Conservation (phyloP, 139 green algal genomes). For the Trebouxia sp. region DNA sequence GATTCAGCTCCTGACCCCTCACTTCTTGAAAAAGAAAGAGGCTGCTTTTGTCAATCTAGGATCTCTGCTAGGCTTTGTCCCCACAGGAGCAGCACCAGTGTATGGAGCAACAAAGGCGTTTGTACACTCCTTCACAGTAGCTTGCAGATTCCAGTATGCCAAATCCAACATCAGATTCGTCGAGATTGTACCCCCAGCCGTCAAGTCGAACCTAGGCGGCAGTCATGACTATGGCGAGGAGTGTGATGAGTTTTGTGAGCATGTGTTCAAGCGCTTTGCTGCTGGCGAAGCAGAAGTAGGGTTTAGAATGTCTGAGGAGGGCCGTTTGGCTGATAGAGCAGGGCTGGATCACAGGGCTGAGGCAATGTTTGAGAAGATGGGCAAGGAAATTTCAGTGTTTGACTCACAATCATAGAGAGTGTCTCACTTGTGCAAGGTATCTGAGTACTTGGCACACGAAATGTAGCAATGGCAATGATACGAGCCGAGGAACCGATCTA, state of each 20-base stretch:
- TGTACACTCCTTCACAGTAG: slow-evolving; percentile 12
- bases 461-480: too few relatives aligned
- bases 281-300: slow-evolving; percentile 26
- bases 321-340: too few relatives aligned
- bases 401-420: too few relatives aligned
- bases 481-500: too few relatives aligned
- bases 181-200: slow-evolving; percentile 23
- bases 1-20: slow-evolving; percentile 21
- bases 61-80: slow-evolving; percentile 6
- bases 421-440: too few relatives aligned
- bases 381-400: too few relatives aligned
- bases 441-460: too few relatives aligned
- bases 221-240: slow-evolving; percentile 22
- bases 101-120: slow-evolving; percentile 23
- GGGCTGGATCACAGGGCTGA: too few relatives aligned
- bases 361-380: too few relatives aligned
- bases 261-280: slow-evolving; percentile 28
- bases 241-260: slow-evolving; percentile 14
- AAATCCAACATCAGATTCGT: slow-evolving; percentile 17
- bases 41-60: slow-evolving; percentile 15
- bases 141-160: neutral
- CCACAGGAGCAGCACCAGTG: neutral
- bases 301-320: neutral
- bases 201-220: slow-evolving; percentile 18
- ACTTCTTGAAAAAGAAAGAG: slow-evolving; percentile 2